Conservation (phyloP, 106 monocot species). For the Apostasia ramifera region DNA sequence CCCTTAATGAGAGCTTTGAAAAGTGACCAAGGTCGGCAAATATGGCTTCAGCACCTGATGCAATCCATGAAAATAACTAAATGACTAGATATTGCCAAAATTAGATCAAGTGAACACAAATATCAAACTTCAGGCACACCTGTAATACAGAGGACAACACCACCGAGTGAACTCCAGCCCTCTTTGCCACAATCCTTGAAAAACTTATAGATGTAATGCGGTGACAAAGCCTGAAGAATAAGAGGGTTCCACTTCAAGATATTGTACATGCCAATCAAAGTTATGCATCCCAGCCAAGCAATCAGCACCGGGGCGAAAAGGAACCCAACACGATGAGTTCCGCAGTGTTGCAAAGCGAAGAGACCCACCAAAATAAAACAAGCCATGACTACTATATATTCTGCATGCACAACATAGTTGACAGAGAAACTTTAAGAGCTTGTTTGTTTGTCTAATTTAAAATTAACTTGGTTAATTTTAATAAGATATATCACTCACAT, state of each 20-base stretch:
- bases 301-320: conserved; percentile 70
- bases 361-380: conserved; percentile 55
- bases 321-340: conserved; percentile 66
- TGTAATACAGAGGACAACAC: conserved; percentile 77
- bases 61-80: background rate
- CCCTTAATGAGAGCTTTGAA: conserved; percentile 72
- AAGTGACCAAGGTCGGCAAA: conserved; percentile 94
- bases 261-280: conserved; percentile 61
- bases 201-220: conserved; percentile 62
- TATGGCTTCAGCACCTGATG: conserved; percentile 77
- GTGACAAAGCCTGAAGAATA: conserved; percentile 55
- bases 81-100: background rate
- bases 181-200: conserved; percentile 51
- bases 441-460: too few species aligned
- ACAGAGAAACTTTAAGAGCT: too few species aligned
- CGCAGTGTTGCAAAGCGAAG: conserved; percentile 72
- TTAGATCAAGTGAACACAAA: background rate
- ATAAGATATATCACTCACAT: too few species aligned
- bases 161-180: conserved; percentile 77
- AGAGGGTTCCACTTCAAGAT: conserved; percentile 62
- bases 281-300: conserved; percentile 60
- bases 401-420: conserved; percentile 24
- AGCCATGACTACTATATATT: conserved; percentile 37
- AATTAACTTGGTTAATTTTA: too few species aligned
- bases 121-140: conserved; percentile 21